Evolutionary conservation across 208 protist genomes (phyloP).

Genomic region (Strigomonas culicis): DNA sequence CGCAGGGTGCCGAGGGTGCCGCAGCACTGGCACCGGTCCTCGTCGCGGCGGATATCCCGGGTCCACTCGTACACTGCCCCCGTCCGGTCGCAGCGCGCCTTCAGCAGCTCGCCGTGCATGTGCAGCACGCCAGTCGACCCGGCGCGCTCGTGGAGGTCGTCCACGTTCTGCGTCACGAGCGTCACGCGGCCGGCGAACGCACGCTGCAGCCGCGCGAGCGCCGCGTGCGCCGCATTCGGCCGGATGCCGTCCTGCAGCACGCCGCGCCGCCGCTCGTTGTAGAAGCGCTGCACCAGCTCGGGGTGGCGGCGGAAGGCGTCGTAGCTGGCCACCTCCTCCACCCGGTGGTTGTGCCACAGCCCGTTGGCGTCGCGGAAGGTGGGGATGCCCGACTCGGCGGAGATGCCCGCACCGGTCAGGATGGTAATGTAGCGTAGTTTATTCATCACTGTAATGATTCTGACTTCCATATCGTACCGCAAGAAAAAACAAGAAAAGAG

Average conservation of each 20-base stretch:
- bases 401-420: conserved; percentile 77
- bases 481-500: conserved; percentile 6
- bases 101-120: conserved; percentile 82
- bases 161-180: conserved; percentile 76
- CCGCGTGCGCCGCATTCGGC: conserved; percentile 6
- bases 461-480: background rate
- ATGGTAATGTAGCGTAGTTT: conserved; percentile 33
- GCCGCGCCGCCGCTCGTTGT: conserved; percentile 1
- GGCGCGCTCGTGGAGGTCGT: conserved; percentile 73
- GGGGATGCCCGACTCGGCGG: conserved; percentile 47
- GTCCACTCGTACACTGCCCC: conserved; percentile 26
- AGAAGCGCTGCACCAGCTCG: conserved; percentile 1
- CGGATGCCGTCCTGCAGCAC: background rate
- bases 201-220: conserved; percentile 39
- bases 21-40: conserved; percentile 47
- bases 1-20: conserved; percentile 40
- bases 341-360: conserved; percentile 67
- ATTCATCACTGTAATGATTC: background rate
- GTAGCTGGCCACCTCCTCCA: conserved; percentile 65
- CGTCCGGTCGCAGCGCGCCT: conserved; percentile 48
- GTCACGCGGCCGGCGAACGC: conserved; percentile 34
- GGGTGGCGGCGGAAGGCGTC: conserved; percentile 33
- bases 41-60: conserved; percentile 19
- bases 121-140: conserved; percentile 59
- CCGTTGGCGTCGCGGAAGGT: conserved; percentile 19